Base-by-base conservation (phyloP, 2,329 filamentous ascomycete species). In the Botryosphaeria dothidea region DNA sequence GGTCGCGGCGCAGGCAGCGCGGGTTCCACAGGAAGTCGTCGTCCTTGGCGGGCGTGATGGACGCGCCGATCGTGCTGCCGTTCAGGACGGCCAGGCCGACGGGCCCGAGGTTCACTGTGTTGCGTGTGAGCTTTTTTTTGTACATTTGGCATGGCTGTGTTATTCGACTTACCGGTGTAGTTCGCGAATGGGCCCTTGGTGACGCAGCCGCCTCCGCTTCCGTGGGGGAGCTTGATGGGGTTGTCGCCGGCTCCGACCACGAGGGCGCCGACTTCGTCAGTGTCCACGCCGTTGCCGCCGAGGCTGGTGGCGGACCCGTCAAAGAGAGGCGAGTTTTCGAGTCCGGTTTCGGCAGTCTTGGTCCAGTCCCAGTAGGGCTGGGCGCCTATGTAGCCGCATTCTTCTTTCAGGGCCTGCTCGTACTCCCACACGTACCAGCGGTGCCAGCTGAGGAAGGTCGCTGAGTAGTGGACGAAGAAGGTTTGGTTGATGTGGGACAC, bases 151-250 rank as follows among this genome's bases (percentile, higher is more conserved):
- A n/a, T n/a, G n/a, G n/a, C n/a, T n/a, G n/a, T n/a, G n/a, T n/a
- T n/a, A n/a, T n/a, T n/a, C n/a, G n/a, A 34, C 31, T 34, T 34
- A 34, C 31, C 31, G 1, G 31, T 69, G 68, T 70, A 76, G 69
- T 85, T 76, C 68, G 77, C 80, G 74, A 86, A 85, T 0, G 84
- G 84, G 0, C 85, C 85, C 0, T 74, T 77, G 17, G 72, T 77
- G 4, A 88, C 77, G 70, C 85, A 87, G 1, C 85, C 85, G 43
- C 85, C 85, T 9, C 85, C 85, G 0, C 79, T 78, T 17, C 84
- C 85, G 0, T 81, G 79, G 0, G 81, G 82, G 8, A 83, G 71
- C 31, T 69, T 74, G 65, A 81, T 70, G 1, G 62, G 65, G 45
- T 49, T 15, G 21, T n/a, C 52, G 19, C 25, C 45, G 34, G 43